phyloP scores from a whole-genome alignment of 1,139 yeast species.

The Hyphopichia buzzinii region DNA sequence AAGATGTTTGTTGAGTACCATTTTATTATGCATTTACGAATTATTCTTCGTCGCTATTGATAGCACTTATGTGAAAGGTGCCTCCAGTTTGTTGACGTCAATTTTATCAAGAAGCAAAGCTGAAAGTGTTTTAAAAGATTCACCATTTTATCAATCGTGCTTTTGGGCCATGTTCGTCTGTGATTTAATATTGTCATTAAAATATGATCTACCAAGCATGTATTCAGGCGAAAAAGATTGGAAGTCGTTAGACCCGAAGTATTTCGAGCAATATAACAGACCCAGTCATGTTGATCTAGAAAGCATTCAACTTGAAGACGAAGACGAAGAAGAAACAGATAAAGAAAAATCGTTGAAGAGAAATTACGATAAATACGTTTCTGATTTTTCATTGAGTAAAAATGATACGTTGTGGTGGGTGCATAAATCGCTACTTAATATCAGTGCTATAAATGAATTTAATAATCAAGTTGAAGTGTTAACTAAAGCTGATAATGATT shows the following conservation, averaged over 20 bases:
- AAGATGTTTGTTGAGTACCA: constrained; percentile 36
- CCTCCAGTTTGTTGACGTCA: constrained; percentile 29
- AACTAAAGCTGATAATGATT: constrained; percentile 22
- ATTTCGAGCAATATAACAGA: constrained; percentile 15
- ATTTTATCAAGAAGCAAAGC: constrained; percentile 21
- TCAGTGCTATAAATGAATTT: constrained; percentile 31
- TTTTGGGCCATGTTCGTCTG: constrained; percentile 38
- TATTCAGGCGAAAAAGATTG: constrained; percentile 30
- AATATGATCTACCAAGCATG: constrained; percentile 29
- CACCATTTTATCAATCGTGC: constrained; percentile 33
- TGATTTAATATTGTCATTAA: constrained; percentile 35
- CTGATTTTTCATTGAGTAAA: constrained; percentile 11
- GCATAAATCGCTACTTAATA: constrained; percentile 29
- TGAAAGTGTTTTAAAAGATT: constrained; percentile 21
- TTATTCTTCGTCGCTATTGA: constrained; percentile 38
- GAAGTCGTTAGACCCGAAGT: constrained; percentile 31
- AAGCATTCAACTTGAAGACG: neutral
- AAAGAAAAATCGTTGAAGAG: neutral
- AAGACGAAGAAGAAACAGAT: neutral
- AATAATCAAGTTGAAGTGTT: constrained; percentile 24
- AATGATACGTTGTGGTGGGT: constrained; percentile 37
- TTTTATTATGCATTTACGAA: constrained; percentile 38
- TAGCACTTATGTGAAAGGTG: constrained; percentile 36
- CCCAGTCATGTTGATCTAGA: constrained; percentile 5
- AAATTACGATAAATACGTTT: constrained; percentile 3